These are phyloP conservation scores for Ophiognomonia clavigignenti-juglandacearum DNA, from an alignment of 2,329 filamentous ascomycete species.

Conservation along the genomic window DNA sequence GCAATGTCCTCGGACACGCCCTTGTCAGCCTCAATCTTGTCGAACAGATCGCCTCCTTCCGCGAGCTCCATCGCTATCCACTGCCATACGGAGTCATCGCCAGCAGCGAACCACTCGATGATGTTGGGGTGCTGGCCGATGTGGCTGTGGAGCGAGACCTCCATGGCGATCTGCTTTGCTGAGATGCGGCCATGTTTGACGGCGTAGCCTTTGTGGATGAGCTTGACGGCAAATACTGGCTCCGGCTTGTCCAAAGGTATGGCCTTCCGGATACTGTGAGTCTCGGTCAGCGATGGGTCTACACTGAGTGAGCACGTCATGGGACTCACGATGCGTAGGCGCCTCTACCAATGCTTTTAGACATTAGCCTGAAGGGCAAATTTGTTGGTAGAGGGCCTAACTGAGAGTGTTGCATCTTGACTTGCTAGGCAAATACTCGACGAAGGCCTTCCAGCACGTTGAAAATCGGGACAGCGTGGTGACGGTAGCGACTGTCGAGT, in stretches of 20 bases:
- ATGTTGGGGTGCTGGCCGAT: slow-evolving; percentile 89
- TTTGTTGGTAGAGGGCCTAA: slow-evolving; percentile 78
- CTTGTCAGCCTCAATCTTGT: slow-evolving; percentile 98
- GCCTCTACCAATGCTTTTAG: slow-evolving; percentile 92
- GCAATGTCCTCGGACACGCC: slow-evolving; percentile 93
- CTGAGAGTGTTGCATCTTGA: slow-evolving; percentile 68
- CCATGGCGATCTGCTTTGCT: slow-evolving; percentile 84
- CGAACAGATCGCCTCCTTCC: slow-evolving; percentile 92
- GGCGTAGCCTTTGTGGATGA: slow-evolving; percentile 97
- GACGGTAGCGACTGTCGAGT: no score
- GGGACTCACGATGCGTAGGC: slow-evolving; percentile 85
- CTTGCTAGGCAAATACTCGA: background rate
- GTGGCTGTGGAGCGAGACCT: slow-evolving; percentile 84
- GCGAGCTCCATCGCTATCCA: slow-evolving; percentile 99
- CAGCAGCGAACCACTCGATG: slow-evolving; percentile 85
- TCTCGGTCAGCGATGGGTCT: slow-evolving; percentile 16
- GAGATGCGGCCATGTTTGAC: slow-evolving; percentile 83
- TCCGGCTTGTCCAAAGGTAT: slow-evolving; percentile 62
- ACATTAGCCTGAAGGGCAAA: slow-evolving; percentile 89
- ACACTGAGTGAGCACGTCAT: slow-evolving; percentile 14
- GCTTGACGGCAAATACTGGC: slow-evolving; percentile 93
- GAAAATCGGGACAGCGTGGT: no score
- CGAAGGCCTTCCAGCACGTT: background rate
- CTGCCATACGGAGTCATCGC: slow-evolving; percentile 80
- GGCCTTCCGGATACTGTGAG: slow-evolving; percentile 81